Evolutionary conservation across 495 filamentous ascomycete species (phyloP), one percentile per base, ranked within the genome.

Genomic region (Aspergillus sclerotioniger): DNA sequence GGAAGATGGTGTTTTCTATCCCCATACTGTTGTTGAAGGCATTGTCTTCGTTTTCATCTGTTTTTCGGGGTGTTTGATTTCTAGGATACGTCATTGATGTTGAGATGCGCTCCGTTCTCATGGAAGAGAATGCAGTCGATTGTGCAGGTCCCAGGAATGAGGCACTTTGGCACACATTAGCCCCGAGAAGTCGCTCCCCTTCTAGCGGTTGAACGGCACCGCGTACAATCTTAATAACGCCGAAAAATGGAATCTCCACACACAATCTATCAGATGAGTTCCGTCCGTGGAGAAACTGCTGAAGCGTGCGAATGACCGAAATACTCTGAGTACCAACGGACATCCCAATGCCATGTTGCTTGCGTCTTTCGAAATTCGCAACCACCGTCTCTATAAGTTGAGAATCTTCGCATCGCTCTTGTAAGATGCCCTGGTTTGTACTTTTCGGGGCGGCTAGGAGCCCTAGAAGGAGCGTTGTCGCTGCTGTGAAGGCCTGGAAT

Each of bases 151-250:
- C 3, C 3, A 35, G 33, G 13, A 35, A 35, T 2, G 33, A 9
- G 13, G 33, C 9, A 8, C 9, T 35, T 2, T 1, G 33, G 33
- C 33, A 35, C 10, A 17, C 20, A 19, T 19, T 21, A 4, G n/a
- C 46, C 6, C 46, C 46, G 28, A 49, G 19, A 25, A 49, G 5
- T 6, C 46, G n/a, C 16, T 49, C 46, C 20, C 46, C 46, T 17
- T 20, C 10, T 1, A 49, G 20, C 7, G 46, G n/a, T 29, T 49
- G 46, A 12, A 49, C 46, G 7, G 46, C 46, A 25, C 46, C 46
- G 16, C 46, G 16, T 13, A 17, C 46, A 21, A 49, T 29, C 46
- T 19, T 49, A 17, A 49, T 49, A 49, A 49, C 46, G 16, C 46
- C 46, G 9, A 49, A 49, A 29, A 49, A 49, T 1, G 46, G 46